Evolutionary conservation across 371 early-diverging fungal genomes (phyloP), one percentile per base, ranked within the genome.

Genomic region (Funneliformis caledonium): DNA sequence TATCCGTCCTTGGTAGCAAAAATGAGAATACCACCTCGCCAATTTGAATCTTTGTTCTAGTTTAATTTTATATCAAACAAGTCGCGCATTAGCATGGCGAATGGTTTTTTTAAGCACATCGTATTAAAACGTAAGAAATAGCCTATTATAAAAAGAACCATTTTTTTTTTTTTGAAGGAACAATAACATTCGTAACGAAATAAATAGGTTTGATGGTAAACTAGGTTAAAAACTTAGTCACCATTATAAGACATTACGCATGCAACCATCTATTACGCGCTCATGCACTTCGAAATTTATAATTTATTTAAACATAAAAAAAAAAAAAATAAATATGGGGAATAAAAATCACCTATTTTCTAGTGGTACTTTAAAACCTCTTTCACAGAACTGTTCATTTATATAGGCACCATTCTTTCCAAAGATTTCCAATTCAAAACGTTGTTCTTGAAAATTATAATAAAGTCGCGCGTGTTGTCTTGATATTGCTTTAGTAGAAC

Each of bases 351-450:
- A 91, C 90, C 88, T 87, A 85, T 95, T 91, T 64, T 92, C 90
- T 72, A 96, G 85, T 7, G 92, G 89, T 1, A 94, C 92, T 43
- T 92, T 91, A 22, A 88, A 86, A 7, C 93, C 93, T 81, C 90
- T 89, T 76, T 91, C 91, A 16, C 91, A 85, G 86, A 94, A 94
- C 81, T 89, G 87, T 61, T 93, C 95, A 82, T 96, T 92, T 14
- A 96, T 91, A 83, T 94, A 90, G 37, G 93, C 93, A 9, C 97
- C 96, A 85, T 96, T 97, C 82, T 95, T 96, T 19, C 97, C 96
- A 80, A 91, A 89, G 4, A 95, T 92, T 83, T 89, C 89, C 85
- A 96, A 85, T 85, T 97, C 96, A 85, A 94, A 97, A 31, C 89
- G 88, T 81, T 93, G 92, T 11, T 86, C 89, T 31, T 88, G 85